phyloP scores from a whole-genome alignment of 208 protist species.

The Acanthamoeba divionensis region DNA sequence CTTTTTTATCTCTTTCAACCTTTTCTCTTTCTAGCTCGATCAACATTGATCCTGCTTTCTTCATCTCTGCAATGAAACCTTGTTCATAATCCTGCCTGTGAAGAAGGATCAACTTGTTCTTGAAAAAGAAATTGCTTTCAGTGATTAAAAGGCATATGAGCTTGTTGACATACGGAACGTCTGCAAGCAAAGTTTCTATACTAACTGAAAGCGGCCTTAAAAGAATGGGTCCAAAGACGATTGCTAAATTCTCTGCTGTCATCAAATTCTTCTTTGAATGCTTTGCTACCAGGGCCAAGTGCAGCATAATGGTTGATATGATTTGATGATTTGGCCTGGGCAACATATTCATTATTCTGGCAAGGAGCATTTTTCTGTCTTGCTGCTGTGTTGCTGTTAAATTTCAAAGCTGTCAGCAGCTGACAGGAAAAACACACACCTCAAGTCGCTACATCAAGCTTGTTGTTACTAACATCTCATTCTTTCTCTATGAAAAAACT shows the following conservation, averaged over 20 bases:
- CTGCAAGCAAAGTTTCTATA: neutral
- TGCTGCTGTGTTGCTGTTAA: neutral
- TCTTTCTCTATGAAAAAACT: neutral
- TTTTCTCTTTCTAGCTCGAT: no score
- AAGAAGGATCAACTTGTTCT: conserved; percentile 6
- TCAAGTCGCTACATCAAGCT: neutral
- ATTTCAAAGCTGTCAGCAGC: neutral
- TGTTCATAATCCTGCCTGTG: neutral
- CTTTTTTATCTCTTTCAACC: no score
- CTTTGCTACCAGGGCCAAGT: neutral
- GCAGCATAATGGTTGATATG: neutral
- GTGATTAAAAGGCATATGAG: conserved; percentile 1
- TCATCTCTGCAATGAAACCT: neutral
- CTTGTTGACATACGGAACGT: conserved; percentile 51
- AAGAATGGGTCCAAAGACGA: conserved; percentile 44
- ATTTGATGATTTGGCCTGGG: conserved; percentile 1
- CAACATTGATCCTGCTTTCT: neutral
- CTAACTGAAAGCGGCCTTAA: neutral
- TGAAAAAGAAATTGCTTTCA: conserved; percentile 37
- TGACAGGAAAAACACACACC: neutral
- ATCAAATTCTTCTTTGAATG: neutral
- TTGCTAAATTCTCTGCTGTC: conserved; percentile 44
- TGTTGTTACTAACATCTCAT: neutral
- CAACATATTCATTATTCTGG: conserved; percentile 21
- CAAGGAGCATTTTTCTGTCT: neutral